These are phyloP conservation scores for Talaromyces islandicus DNA, from an alignment of 2,329 filamentous ascomycete species.

Conservation along the genomic window DNA sequence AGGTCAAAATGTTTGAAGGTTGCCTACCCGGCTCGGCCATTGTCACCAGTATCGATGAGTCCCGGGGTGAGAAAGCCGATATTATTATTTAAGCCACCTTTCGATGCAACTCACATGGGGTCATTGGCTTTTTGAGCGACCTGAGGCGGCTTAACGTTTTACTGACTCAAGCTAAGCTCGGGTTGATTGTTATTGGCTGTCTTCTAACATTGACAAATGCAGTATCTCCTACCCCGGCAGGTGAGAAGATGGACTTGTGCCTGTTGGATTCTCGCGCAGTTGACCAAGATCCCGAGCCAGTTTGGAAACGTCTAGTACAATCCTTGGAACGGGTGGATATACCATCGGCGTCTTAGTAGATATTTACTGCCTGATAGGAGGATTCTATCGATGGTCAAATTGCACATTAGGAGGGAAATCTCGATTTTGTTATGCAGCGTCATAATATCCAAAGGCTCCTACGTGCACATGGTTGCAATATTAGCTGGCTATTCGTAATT, in stretches of 20 bases:
- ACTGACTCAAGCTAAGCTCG: constrained; percentile 59
- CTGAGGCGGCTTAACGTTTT: constrained; percentile 65
- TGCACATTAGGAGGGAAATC: too few species aligned
- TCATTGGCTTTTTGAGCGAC: constrained; percentile 66
- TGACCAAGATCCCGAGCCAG: neutral
- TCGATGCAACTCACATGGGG: constrained; percentile 55
- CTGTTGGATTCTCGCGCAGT: neutral
- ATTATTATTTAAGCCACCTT: constrained; percentile 65
- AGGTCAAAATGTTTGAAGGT: constrained; percentile 16
- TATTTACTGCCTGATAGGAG: neutral
- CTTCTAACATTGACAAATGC: constrained; percentile 41
- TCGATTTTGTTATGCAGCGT: too few species aligned
- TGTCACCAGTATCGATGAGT: neutral
- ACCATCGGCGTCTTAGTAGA: neutral
- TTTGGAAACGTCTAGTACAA: neutral
- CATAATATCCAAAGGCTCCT: too few species aligned
- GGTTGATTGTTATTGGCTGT: constrained; percentile 59
- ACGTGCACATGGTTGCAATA: too few species aligned
- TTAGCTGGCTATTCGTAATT: too few species aligned
- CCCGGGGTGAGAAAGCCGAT: constrained; percentile 33
- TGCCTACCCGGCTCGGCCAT: constrained; percentile 34
- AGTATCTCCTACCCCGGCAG: constrained; percentile 18
- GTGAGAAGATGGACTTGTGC: neutral
- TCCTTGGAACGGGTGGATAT: neutral
- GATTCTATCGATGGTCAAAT: too few species aligned